These are phyloP conservation scores for Avena eriantha DNA, from an alignment of 176 grass and related monocot species.

Conservation along the genomic window DNA sequence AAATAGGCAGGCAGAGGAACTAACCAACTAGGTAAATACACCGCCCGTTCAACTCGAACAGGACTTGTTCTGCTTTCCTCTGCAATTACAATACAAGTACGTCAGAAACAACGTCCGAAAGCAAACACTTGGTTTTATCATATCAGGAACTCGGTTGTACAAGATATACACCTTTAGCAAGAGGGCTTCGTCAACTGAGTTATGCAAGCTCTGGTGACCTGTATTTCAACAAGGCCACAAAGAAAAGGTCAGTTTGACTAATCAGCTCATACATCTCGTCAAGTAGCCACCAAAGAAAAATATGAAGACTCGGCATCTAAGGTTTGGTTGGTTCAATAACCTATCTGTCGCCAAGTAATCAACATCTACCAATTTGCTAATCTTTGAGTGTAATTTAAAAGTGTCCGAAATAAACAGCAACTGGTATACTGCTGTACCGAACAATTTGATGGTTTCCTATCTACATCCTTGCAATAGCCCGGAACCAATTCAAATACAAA, in stretches of 20 bases:
- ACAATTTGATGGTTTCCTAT: not conserved
- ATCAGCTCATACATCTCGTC: not conserved
- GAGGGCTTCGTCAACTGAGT: slow-evolving; percentile 65
- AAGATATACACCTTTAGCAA: slow-evolving; percentile 62
- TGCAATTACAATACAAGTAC: slow-evolving; percentile 44
- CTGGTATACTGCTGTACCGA: not conserved
- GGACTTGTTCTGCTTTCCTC: slow-evolving; percentile 78
- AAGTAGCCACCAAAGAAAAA: not conserved
- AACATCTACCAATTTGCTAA: not conserved
- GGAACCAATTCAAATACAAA: too few relatives aligned
- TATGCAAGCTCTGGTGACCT: slow-evolving; percentile 65
- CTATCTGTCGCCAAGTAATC: not conserved
- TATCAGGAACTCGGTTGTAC: not conserved
- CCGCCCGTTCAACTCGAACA: slow-evolving; percentile 64
- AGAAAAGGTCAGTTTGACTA: slow-evolving; percentile 37
- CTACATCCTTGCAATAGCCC: not conserved
- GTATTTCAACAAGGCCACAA: slow-evolving; percentile 19
- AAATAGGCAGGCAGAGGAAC: slow-evolving; percentile 29
- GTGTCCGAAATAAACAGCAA: not conserved
- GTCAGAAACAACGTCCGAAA: slow-evolving; percentile 41
- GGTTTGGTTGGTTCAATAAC: not conserved
- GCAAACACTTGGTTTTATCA: not conserved
- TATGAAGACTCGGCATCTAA: not conserved
- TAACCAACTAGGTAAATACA: slow-evolving; percentile 93
- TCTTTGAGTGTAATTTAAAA: not conserved